Conservation (phyloP, 2,329 filamentous ascomycete genomes). For the Grosmannia serpens region DNA sequence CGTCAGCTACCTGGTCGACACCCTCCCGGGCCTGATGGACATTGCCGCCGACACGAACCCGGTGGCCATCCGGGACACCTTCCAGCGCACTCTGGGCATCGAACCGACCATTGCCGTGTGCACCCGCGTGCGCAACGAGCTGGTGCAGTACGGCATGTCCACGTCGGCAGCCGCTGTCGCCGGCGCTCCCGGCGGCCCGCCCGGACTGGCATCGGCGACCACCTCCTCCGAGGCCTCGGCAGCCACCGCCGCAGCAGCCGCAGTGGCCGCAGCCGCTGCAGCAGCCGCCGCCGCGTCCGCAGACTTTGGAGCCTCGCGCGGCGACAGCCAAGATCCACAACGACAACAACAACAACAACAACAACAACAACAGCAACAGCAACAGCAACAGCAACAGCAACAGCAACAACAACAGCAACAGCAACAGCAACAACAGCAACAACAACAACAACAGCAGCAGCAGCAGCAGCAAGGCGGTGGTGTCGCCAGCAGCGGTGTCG, state of each 20-base stretch:
- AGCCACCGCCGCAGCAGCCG: slow-evolving; percentile 9
- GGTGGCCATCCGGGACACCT: slow-evolving; percentile 44
- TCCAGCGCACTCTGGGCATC: slow-evolving; percentile 43
- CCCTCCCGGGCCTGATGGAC: slow-evolving; percentile 47
- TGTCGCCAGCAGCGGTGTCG: no score
- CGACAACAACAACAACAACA: slow-evolving; percentile 5
- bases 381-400: no score
- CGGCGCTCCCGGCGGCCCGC: not conserved
- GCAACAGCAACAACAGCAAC: slow-evolving; percentile 8
- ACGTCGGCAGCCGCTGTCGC: not conserved
- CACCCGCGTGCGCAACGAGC: slow-evolving; percentile 46
- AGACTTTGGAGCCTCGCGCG: not conserved
- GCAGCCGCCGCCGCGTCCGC: slow-evolving; percentile 5
- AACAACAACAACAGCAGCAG: not conserved
- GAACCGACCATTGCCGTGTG: slow-evolving; percentile 42
- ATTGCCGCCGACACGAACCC: slow-evolving; percentile 48
- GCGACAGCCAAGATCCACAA: slow-evolving; percentile 18
- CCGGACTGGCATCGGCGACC: not conserved
- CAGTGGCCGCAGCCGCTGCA: slow-evolving; percentile 11
- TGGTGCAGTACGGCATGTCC: slow-evolving; percentile 28
- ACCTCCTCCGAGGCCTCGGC: slow-evolving; percentile 5
- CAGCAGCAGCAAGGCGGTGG: no score
- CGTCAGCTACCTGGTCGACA: slow-evolving; percentile 48
- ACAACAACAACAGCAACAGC: not conserved
- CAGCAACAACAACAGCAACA: slow-evolving; percentile 18